Evolutionary conservation across 163 green algal genomes (phyloP).

Genomic region (Chlorella variabilis): DNA sequence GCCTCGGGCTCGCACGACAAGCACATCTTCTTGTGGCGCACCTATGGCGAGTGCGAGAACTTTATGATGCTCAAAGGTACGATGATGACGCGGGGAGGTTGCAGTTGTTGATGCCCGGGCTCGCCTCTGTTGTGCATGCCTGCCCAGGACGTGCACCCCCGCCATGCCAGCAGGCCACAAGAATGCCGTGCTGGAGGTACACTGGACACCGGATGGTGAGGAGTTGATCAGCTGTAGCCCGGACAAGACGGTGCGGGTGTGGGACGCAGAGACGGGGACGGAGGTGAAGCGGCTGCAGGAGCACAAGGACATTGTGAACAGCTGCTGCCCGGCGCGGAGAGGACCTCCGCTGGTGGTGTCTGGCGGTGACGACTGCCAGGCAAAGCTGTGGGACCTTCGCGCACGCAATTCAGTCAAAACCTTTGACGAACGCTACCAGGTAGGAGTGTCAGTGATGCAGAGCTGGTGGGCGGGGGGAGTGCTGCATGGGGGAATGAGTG

Average conservation of each 20-base stretch:
- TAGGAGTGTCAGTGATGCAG: constrained; percentile 34
- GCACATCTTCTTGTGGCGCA: constrained; percentile 88
- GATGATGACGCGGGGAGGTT: too few relatives aligned
- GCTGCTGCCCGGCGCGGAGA: constrained; percentile 73
- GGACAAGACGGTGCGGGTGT: constrained; percentile 85
- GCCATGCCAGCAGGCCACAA: constrained; percentile 85
- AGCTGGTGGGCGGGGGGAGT: too few relatives aligned
- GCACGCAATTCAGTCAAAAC: constrained; percentile 77
- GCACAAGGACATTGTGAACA: constrained; percentile 94
- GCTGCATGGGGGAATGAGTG: too few relatives aligned
- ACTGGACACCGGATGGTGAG: constrained; percentile 91
- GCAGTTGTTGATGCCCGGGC: neutral
- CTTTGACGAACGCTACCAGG: constrained; percentile 82
- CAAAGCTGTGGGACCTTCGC: constrained; percentile 95
- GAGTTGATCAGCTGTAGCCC: constrained; percentile 81
- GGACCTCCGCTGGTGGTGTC: constrained; percentile 86
- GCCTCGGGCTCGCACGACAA: constrained; percentile 90
- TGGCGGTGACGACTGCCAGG: constrained; percentile 86
- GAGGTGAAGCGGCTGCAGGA: constrained; percentile 93
- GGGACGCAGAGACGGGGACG: constrained; percentile 72
- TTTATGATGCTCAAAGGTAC: constrained; percentile 84
- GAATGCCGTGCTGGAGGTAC: constrained; percentile 93
- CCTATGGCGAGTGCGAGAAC: constrained; percentile 94
- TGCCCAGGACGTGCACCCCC: neutral
- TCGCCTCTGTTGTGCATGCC: neutral